Evolutionary conservation across 208 protist species (phyloP), one percentile per base, ranked within the genome.

Genomic region (Vickermania ingenoplastis): DNA sequence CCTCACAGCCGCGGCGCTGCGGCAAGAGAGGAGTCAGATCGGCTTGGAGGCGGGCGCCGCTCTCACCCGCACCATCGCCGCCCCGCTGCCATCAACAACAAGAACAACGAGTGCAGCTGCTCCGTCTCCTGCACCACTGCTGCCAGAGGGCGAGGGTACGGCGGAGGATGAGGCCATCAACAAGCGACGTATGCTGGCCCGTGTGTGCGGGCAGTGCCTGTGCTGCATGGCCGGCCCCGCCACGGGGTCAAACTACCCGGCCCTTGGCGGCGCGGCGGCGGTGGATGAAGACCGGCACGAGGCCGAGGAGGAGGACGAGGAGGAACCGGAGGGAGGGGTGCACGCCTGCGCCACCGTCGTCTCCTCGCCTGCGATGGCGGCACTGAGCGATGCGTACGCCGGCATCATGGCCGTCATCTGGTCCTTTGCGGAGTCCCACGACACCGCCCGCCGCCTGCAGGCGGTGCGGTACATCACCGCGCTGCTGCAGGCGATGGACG

Each of bases 321-420:
- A 7, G 7, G 17, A 17, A n/a, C 36, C 7, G 7, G 7, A n/a
- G 11, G 36, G 36, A 17, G 36, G 11, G 7, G 7, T 17, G 11
- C 11, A 7, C 11, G 17, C 11, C 17, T 7, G 17, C 7, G 36
- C 11, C 36, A 45, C 36, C 17, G 36, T 17, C 11, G 17, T 7
- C 36, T n/a, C 17, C 11, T 7, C 36, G 7, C 36, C 36, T 45
- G 7, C 36, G 11, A 45, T 45, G 36, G 11, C 17, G 7, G 11
- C 36, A 7, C 36, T 17, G 11, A 45, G 36, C 36, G 36, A n/a
- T 7, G 36, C 17, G 36, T 58, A 69, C 0, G 63, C 73, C 14
- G 83, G 73, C 23, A 65, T 91, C 41, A 71, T 57, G 17, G 64
- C 71, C n/a, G 27, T 82, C 13, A 48, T 85, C 2, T 74, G 65